Percentiles rank a stretch among this genome's conserved stretches.
Evolutionary conservation across 805 yeast species (phyloP).

Genomic region (Sungouiozyma intestinalis): DNA sequence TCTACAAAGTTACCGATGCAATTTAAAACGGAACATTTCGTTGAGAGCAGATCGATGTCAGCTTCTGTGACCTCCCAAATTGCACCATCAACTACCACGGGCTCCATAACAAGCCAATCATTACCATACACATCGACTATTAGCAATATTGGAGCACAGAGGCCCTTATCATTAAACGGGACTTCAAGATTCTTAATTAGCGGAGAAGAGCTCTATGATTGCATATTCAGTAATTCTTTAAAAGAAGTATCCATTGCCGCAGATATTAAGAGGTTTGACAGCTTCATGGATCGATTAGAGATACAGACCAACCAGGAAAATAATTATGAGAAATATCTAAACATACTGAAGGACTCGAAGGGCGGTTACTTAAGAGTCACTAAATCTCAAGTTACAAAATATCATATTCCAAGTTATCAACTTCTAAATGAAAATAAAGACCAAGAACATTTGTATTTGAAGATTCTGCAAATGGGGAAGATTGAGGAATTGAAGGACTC

Average conservation of each 20-base stretch:
- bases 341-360: conserved; percentile 17
- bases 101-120: conserved; percentile 6
- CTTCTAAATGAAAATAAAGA: conserved; percentile 11
- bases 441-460: conserved; percentile 13
- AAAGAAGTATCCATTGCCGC: background rate
- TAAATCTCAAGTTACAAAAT: conserved; percentile 20
- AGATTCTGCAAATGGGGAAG: conserved; percentile 27
- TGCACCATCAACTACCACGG: conserved; percentile 8
- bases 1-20: background rate
- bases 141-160: conserved; percentile 18
- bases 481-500: conserved; percentile 30
- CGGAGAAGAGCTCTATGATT: conserved; percentile 3
- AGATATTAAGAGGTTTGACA: background rate
- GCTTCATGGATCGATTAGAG: background rate
- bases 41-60: conserved; percentile 12
- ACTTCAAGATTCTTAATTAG: conserved; percentile 8
- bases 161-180: conserved; percentile 15
- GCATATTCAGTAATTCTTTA: background rate
- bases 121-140: conserved; percentile 1
- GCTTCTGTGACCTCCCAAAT: conserved; percentile 19
- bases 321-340: conserved; percentile 15
- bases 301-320: conserved; percentile 1
- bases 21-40: background rate
- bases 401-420: conserved; percentile 14
- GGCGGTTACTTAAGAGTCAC: conserved; percentile 29